phyloP scores from a whole-genome alignment of 2,329 filamentous ascomycete species.

The Eutypa lata region DNA sequence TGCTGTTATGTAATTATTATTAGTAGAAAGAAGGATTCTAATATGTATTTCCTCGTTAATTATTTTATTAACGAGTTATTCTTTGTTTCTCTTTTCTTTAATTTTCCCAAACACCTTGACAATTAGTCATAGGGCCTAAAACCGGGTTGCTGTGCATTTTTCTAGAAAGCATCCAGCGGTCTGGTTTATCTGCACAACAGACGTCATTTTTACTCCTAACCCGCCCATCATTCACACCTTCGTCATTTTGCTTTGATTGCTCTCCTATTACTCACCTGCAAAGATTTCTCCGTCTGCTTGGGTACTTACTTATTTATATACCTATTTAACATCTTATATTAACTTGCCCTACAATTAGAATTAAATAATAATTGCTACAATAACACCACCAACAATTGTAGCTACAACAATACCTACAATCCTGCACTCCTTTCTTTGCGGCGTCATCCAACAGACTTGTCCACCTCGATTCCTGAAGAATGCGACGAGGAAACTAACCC shows the following conservation, averaged over 20 bases:
- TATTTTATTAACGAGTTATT: no score
- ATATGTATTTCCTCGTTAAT: no score
- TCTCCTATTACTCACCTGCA: no score
- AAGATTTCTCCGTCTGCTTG: no score
- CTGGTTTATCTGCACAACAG: background rate
- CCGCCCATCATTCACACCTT: no score
- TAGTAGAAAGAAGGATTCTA: no score
- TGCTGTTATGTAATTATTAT: no score
- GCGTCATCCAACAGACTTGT: constrained; percentile 47
- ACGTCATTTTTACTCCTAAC: background rate
- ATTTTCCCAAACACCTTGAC: no score
- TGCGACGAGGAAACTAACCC: constrained; percentile 53
- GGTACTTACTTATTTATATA: background rate
- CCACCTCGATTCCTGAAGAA: constrained; percentile 53
- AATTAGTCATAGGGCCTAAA: background rate
- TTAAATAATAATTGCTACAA: background rate
- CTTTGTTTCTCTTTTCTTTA: background rate
- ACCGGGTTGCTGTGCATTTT: background rate
- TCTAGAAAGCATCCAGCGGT: background rate
- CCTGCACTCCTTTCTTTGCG: constrained; percentile 36
- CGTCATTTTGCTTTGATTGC: no score
- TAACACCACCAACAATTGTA: background rate
- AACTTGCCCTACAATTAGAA: background rate
- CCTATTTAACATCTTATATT: background rate
- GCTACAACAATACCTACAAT: constrained; percentile 13